Percentiles rank a stretch among this genome's conserved stretches.
These are phyloP conservation scores for Rhodotorula diobovata DNA, from an alignment of 768 basidiomycete genomes.

Conservation along the genomic window DNA sequence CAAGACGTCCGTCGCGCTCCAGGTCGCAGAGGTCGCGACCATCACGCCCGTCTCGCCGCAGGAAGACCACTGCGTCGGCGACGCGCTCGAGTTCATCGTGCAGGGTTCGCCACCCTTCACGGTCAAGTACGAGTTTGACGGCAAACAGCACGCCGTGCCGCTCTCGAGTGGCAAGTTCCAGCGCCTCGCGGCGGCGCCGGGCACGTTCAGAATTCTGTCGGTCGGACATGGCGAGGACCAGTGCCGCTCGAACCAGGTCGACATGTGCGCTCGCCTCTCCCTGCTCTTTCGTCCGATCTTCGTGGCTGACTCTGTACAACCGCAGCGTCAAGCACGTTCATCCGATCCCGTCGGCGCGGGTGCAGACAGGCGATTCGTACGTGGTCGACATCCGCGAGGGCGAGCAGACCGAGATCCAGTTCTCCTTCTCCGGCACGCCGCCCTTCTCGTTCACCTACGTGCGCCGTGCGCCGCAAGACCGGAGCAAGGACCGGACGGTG, in stretches of 20 bases:
- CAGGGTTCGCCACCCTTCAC: conserved; percentile 93
- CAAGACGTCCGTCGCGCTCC: conserved; percentile 45
- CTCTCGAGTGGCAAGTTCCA: conserved; percentile 70
- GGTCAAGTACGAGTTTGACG: conserved; percentile 73
- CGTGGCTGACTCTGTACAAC: neutral
- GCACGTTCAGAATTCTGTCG: conserved; percentile 77
- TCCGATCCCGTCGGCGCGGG: conserved; percentile 77
- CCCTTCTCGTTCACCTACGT: conserved; percentile 97
- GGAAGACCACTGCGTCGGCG: conserved; percentile 82
- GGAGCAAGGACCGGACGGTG: conserved; percentile 65
- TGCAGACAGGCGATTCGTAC: conserved; percentile 74
- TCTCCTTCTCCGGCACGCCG: conserved; percentile 81
- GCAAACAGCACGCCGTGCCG: conserved; percentile 66
- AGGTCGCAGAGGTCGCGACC: conserved; percentile 93
- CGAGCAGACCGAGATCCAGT: conserved; percentile 78
- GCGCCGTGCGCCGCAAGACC: conserved; percentile 57
- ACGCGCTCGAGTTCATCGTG: conserved; percentile 81
- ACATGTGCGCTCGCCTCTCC: conserved; percentile 2
- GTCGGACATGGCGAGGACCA: conserved; percentile 88
- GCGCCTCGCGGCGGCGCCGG: conserved; percentile 72
- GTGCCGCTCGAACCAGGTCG: conserved; percentile 54
- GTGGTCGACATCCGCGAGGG: conserved; percentile 89
- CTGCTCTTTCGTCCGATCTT: neutral
- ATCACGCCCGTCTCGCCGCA: conserved; percentile 77
- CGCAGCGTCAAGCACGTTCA: conserved; percentile 55